phyloP scores from a whole-genome alignment of 2,329 filamentous ascomycete species.

The Curvularia lunata region DNA sequence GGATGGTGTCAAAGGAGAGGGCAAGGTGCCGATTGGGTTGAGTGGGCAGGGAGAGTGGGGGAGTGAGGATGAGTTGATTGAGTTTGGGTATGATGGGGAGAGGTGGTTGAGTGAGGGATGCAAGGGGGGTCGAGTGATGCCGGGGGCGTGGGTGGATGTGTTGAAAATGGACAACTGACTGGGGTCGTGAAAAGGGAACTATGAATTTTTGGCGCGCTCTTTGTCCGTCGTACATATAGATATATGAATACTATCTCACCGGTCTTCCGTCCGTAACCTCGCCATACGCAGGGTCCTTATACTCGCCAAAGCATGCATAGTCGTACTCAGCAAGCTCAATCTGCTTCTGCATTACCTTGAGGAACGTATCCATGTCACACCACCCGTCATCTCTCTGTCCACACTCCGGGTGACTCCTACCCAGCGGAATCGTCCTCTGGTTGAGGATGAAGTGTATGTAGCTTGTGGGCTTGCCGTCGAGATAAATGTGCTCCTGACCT shows the following conservation, averaged over 20 bases:
- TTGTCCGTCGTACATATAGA: too few relatives aligned
- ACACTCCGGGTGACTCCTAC: constrained; percentile 69
- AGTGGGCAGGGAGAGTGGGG: constrained; percentile 65
- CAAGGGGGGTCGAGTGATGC: constrained; percentile 45
- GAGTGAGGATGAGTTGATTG: constrained; percentile 59
- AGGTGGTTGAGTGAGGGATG: constrained; percentile 51
- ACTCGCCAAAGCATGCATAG: constrained; percentile 69
- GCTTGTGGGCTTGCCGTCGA: constrained; percentile 62
- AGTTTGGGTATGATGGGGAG: constrained; percentile 61
- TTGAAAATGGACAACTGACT: constrained; percentile 22
- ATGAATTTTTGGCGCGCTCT: too few relatives aligned
- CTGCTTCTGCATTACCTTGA: constrained; percentile 67
- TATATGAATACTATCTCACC: constrained; percentile 13
- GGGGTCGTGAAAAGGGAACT: background rate
- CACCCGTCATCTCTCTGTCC: constrained; percentile 73
- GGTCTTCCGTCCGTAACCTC: constrained; percentile 59
- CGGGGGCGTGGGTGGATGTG: constrained; percentile 51
- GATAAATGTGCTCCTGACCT: constrained; percentile 58
- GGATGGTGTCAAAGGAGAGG: constrained; percentile 59
- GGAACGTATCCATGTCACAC: constrained; percentile 74
- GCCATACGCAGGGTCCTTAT: constrained; percentile 57
- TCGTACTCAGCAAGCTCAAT: constrained; percentile 66
- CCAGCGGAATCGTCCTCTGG: constrained; percentile 74
- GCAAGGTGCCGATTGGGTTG: constrained; percentile 61
- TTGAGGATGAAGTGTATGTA: constrained; percentile 79